Percentiles rank a stretch among this genome's conserved stretches.
These are phyloP conservation scores for Candida sithepensis DNA, from an alignment of 805 yeast genomes.

Conservation along the genomic window DNA sequence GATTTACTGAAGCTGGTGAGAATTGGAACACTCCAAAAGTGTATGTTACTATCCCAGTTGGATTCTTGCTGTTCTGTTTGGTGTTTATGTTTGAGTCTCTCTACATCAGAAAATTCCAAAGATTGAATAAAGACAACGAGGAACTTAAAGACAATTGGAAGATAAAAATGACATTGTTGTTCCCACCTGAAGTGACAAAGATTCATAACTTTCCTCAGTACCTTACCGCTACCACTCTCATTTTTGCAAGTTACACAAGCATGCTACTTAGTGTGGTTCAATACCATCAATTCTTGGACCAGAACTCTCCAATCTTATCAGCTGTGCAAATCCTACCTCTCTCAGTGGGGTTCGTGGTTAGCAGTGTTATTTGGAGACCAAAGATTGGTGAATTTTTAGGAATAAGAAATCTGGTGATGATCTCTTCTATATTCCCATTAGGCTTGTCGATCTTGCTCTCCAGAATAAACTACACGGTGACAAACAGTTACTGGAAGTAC, in stretches of 20 bases:
- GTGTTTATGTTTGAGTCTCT: slow-evolving; percentile 31
- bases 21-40: slow-evolving; percentile 39
- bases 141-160: slow-evolving; percentile 11
- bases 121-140: background rate
- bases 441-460: slow-evolving; percentile 21
- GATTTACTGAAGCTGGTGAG: slow-evolving; percentile 43
- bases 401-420: slow-evolving; percentile 14
- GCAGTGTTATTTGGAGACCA: slow-evolving; percentile 22
- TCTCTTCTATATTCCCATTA: slow-evolving; percentile 7
- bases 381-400: slow-evolving; percentile 17
- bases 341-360: slow-evolving; percentile 28
- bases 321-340: slow-evolving; percentile 36
- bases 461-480: slow-evolving; percentile 11
- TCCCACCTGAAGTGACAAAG: slow-evolving; percentile 18
- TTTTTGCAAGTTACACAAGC: slow-evolving; percentile 7
- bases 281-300: slow-evolving; percentile 27
- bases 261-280: slow-evolving; percentile 9
- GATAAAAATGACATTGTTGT: slow-evolving; percentile 15
- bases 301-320: slow-evolving; percentile 31
- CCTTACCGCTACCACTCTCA: slow-evolving; percentile 6
- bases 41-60: slow-evolving; percentile 39
- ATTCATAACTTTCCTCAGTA: slow-evolving; percentile 20
- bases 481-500: slow-evolving; percentile 22
- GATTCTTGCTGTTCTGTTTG: slow-evolving; percentile 28
- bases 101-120: slow-evolving; percentile 7